These are phyloP conservation scores for Vicia villosa DNA, from an alignment of 306 rosid species.

Conservation along the genomic window DNA sequence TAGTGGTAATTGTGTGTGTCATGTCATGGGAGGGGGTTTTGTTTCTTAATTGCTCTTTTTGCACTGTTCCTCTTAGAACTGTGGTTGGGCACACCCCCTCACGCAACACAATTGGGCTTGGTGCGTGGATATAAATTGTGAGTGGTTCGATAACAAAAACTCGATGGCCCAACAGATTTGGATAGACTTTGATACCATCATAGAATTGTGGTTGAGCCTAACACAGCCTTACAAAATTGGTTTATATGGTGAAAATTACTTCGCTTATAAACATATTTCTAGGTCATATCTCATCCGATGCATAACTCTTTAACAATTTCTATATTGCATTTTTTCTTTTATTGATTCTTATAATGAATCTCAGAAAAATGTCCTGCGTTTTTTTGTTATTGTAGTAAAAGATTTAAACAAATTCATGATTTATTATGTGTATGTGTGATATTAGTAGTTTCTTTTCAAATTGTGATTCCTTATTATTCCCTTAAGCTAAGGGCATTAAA, in stretches of 20 bases:
- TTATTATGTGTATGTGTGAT: not conserved
- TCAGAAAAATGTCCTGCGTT: not conserved
- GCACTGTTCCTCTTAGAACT: not conserved
- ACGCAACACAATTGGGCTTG: too few species aligned
- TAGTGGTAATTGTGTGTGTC: not conserved
- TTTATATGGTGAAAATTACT: too few species aligned
- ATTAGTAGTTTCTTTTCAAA: not conserved
- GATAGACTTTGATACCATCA: too few species aligned
- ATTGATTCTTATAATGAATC: not conserved
- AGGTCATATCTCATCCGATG: too few species aligned
- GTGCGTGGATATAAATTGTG: too few species aligned
- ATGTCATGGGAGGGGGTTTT: not conserved
- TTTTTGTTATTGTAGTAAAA: not conserved
- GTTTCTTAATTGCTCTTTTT: not conserved
- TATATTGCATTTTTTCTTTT: not conserved
- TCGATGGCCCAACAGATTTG: too few species aligned
- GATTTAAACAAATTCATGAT: not conserved
- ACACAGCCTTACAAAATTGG: too few species aligned
- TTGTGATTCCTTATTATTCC: constrained; percentile 4
- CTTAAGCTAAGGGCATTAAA: not conserved
- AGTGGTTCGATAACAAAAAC: too few species aligned
- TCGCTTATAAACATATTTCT: too few species aligned
- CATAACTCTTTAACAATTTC: too few species aligned
- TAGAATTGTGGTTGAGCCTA: too few species aligned
- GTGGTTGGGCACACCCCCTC: too few species aligned